phyloP scores from a whole-genome alignment of 257 asterid genomes.

The Eucommia ulmoides region DNA sequence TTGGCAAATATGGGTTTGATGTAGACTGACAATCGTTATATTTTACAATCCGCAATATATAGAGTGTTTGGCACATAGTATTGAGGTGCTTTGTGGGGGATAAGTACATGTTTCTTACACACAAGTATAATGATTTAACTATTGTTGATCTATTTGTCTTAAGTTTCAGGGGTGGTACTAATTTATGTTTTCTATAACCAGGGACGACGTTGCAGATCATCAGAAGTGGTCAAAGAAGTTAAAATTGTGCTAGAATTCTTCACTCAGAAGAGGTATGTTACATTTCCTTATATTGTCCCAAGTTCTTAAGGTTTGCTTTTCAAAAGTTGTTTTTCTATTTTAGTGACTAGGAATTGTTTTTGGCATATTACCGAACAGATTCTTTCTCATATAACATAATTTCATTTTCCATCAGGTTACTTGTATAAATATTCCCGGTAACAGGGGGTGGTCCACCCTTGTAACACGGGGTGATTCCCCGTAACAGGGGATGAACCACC shows the following conservation, averaged over 20 bases:
- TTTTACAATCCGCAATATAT: slow-evolving; percentile 59
- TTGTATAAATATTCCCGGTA: no score
- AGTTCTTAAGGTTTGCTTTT: no score
- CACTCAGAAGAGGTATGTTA: slow-evolving; percentile 37
- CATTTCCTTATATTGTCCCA: background rate
- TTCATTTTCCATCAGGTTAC: no score
- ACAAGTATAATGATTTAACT: slow-evolving; percentile 27
- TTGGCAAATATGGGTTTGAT: background rate
- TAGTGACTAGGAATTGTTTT: no score
- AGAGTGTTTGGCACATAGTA: slow-evolving; percentile 27
- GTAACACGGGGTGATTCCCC: no score
- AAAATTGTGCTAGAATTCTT: slow-evolving; percentile 47
- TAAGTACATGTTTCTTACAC: slow-evolving; percentile 64
- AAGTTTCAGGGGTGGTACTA: slow-evolving; percentile 3
- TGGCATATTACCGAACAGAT: no score
- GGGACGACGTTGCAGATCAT: slow-evolving; percentile 78
- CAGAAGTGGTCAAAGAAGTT: slow-evolving; percentile 56
- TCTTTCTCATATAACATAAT: no score
- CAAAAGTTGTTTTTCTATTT: no score
- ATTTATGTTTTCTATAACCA: slow-evolving; percentile 11
- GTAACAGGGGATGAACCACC: no score
- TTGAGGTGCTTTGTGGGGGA: slow-evolving; percentile 63
- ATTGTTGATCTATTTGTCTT: background rate
- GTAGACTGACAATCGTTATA: background rate
- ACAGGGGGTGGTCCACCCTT: no score